phyloP scores from a whole-genome alignment of 306 rosid genomes.

The Boehmeria nivea region DNA sequence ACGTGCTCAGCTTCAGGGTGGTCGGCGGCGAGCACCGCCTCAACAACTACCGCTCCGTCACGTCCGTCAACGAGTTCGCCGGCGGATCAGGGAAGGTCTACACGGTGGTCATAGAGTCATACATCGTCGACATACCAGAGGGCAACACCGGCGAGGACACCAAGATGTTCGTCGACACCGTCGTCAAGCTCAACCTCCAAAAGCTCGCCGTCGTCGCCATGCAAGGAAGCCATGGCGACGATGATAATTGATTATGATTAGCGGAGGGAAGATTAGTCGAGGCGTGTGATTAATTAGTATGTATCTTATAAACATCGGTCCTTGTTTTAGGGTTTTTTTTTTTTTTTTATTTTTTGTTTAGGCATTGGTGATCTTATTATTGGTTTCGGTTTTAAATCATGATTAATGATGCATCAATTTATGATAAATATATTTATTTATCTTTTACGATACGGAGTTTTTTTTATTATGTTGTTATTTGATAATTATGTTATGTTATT shows the following conservation, averaged over 20 bases:
- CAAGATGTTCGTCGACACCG: constrained; percentile 84
- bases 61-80: constrained; percentile 65
- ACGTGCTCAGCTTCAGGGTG: constrained; percentile 64
- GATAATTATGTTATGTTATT: too few species aligned
- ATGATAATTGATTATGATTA: neutral
- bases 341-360: neutral
- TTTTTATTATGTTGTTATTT: too few species aligned
- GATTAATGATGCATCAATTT: too few species aligned
- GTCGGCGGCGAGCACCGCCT: constrained; percentile 90
- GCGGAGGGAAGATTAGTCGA: too few species aligned
- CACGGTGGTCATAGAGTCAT: constrained; percentile 76
- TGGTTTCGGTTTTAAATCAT: too few species aligned
- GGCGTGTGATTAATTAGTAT: too few species aligned
- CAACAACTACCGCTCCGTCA: constrained; percentile 66
- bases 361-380: too few species aligned
- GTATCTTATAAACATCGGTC: too few species aligned
- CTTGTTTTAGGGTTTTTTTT: neutral
- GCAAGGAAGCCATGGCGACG: constrained; percentile 44
- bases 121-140: constrained; percentile 70
- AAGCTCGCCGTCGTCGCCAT: constrained; percentile 64
- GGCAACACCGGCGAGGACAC: constrained; percentile 88
- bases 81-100: constrained; percentile 33
- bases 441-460: too few species aligned
- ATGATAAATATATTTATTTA: too few species aligned
- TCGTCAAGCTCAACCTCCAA: constrained; percentile 78